Percentiles rank a stretch among this genome's conserved stretches.
phyloP scores from a whole-genome alignment of 352 stramenopile species.

The Phytophthora lateralis region DNA sequence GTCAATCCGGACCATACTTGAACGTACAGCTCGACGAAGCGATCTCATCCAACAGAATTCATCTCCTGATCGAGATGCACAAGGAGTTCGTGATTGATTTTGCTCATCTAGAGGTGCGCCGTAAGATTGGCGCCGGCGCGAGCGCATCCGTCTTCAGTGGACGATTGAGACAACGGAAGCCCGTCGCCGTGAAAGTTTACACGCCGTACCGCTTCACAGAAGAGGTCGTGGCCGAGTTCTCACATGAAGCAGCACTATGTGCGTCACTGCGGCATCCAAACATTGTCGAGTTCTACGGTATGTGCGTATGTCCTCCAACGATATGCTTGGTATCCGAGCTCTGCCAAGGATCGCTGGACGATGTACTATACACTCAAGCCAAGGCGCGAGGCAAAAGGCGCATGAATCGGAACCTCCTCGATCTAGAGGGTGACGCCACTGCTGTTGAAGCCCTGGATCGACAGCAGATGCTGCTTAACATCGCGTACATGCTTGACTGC shows the following conservation, averaged over 20 bases:
- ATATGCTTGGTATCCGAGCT: slow-evolving; percentile 71
- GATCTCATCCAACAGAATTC: slow-evolving; percentile 54
- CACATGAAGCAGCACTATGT: slow-evolving; percentile 64
- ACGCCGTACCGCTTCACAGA: slow-evolving; percentile 57
- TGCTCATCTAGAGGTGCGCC: slow-evolving; percentile 54
- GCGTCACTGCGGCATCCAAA: slow-evolving; percentile 59
- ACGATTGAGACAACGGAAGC: slow-evolving; percentile 33
- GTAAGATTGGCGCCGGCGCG: slow-evolving; percentile 51
- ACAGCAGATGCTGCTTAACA: slow-evolving; percentile 50
- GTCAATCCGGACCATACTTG: slow-evolving; percentile 4
- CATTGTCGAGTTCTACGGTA: slow-evolving; percentile 64
- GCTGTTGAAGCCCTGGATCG: slow-evolving; percentile 17
- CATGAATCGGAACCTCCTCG: slow-evolving; percentile 11
- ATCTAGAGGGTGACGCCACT: slow-evolving; percentile 13
- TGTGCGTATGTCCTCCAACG: slow-evolving; percentile 69
- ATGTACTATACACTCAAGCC: slow-evolving; percentile 36
- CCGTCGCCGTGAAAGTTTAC: slow-evolving; percentile 71
- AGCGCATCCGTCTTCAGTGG: slow-evolving; percentile 61
- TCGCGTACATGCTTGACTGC: slow-evolving; percentile 70
- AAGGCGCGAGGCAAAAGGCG: slow-evolving; percentile 11
- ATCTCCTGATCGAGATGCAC: slow-evolving; percentile 72
- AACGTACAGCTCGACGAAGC: slow-evolving; percentile 36
- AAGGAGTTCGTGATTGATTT: slow-evolving; percentile 75
- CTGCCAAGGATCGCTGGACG: slow-evolving; percentile 55
- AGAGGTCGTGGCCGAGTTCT: slow-evolving; percentile 58